Base-by-base conservation (phyloP, 164 flowering plant species). In the Umbilicus rupestris region DNA sequence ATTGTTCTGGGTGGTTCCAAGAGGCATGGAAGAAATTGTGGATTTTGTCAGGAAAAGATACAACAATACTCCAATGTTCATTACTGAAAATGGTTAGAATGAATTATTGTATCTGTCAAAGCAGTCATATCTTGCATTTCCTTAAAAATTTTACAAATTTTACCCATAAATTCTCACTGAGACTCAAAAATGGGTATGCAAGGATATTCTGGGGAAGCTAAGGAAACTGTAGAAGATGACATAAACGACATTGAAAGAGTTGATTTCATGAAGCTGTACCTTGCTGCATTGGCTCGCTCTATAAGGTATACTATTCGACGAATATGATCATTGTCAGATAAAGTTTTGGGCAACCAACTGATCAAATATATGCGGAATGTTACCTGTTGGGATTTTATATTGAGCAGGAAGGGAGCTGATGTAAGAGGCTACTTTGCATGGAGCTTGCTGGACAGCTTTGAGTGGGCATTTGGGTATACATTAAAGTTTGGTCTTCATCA, bases 61-160 rank as follows among this genome's bases (percentile, higher is more conserved):
- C 72, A 71, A 80, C 47, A 79, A 84, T 65, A 77, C 35, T 63
- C 83, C 86, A 0, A 79, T 81, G 68, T 82, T 75, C 71, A 75
- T 85, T 41, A 82, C 85, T 14, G 89, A 85, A 73, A 83, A 82
- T 73, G 92, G 92, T 85, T n/a, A n/a, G n/a, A 49, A 49, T 46
- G 39, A n/a, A 55, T 49, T 17, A n/a, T n/a, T n/a, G n/a, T n/a
- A n/a, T n/a, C n/a, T n/a, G n/a, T n/a, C n/a, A n/a, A 20, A 5
- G 20, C 24, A n/a, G 24, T 26, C 26, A 8, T 6, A 42, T 49
- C 2, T 49, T n/a, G 3, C 8, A 7, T n/a, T 19, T 3, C 22
- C n/a, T n/a, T n/a, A n/a, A 47, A n/a, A 47, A 47, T 17, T 47
- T 0, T 16, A 47, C 0, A 6, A 49, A 20, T 10, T 5, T 49